Percentiles rank a stretch among this genome's conserved stretches.
Evolutionary conservation across 2,329 filamentous ascomycete genomes (phyloP).

Genomic region (Didymella glomerata): DNA sequence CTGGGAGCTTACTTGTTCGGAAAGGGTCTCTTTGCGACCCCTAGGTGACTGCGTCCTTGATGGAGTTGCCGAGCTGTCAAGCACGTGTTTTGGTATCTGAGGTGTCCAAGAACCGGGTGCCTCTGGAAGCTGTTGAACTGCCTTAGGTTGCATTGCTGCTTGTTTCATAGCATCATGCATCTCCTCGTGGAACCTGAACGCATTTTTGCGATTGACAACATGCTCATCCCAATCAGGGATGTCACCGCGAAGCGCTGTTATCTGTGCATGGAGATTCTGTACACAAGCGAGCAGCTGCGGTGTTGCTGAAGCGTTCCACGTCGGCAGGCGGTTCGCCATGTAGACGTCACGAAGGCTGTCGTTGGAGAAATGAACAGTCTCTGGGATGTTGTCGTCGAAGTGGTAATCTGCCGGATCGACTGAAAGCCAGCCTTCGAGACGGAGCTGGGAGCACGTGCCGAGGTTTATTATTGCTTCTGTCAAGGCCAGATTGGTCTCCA

Average conservation of each 20-base stretch:
- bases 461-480: conserved; percentile 85
- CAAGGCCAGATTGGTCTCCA: conserved; percentile 88
- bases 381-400: conserved; percentile 39
- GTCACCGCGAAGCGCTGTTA: conserved; percentile 54
- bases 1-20: conserved; percentile 32
- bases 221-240: conserved; percentile 59
- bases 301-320: conserved; percentile 47
- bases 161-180: conserved; percentile 52
- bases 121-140: conserved; percentile 38
- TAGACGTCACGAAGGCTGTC: conserved; percentile 46
- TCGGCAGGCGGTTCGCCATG: conserved; percentile 48
- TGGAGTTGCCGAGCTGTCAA: conserved; percentile 42
- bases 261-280: conserved; percentile 53
- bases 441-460: conserved; percentile 83
- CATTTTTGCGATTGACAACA: conserved; percentile 58
- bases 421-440: conserved; percentile 89
- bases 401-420: conserved; percentile 67
- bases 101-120: conserved; percentile 47
- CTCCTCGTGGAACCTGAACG: conserved; percentile 58
- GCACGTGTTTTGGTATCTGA: conserved; percentile 48
- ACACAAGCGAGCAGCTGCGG: conserved; percentile 56
- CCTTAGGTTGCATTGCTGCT: conserved; percentile 40
- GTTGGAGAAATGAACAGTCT: conserved; percentile 37
- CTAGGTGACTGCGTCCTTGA: conserved; percentile 48
- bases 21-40: conserved; percentile 47